Conservation (phyloP, 2,329 filamentous ascomycete species). For the Cercospora berteroae region DNA sequence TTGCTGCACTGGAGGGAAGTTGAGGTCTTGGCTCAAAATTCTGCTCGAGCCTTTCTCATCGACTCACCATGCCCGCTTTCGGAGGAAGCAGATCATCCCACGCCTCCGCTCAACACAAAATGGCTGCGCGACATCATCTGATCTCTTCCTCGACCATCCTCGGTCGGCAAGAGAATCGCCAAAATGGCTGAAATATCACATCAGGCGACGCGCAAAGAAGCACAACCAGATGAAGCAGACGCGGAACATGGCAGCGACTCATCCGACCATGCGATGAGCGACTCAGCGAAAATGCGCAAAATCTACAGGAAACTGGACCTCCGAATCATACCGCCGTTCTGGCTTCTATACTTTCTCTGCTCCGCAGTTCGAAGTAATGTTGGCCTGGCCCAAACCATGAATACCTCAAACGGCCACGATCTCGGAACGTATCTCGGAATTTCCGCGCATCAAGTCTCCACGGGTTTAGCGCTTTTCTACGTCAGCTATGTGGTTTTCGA, state of each 20-base stretch:
- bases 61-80: not conserved
- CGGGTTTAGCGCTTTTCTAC: slow-evolving; percentile 83
- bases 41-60: not conserved
- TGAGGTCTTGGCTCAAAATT: not conserved
- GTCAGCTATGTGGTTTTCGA: slow-evolving; percentile 90
- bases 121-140: slow-evolving; percentile 1
- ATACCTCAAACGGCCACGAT: slow-evolving; percentile 66
- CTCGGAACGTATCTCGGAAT: slow-evolving; percentile 69
- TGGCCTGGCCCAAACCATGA: slow-evolving; percentile 94
- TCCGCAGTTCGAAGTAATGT: slow-evolving; percentile 90
- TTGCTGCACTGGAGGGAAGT: not conserved
- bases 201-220: not conserved
- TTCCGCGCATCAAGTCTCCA: slow-evolving; percentile 74
- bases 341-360: slow-evolving; percentile 87
- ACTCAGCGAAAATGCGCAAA: slow-evolving; percentile 18
- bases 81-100: slow-evolving; percentile 3
- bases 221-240: not conserved
- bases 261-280: not conserved
- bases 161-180: not conserved
- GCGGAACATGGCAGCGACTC: slow-evolving; percentile 5
- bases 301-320: slow-evolving; percentile 33
- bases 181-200: not conserved
- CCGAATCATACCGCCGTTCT: slow-evolving; percentile 63
- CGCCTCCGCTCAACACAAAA: not conserved
- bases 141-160: not conserved